Conservation (phyloP, 352 stramenopile genomes). For the Globisporangium carolinianum region DNA sequence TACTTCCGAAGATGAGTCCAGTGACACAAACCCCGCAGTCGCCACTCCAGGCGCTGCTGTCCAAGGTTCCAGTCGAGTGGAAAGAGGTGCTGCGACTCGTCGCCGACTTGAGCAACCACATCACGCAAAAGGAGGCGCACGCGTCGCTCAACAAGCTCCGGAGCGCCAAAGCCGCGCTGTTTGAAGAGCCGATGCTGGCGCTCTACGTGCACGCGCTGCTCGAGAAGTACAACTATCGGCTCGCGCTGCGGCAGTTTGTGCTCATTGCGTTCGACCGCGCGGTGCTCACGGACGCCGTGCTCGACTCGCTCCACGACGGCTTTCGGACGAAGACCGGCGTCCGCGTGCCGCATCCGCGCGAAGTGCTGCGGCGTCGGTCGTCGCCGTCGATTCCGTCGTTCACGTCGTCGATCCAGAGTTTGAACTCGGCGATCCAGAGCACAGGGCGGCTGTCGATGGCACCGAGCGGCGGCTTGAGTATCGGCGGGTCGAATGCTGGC, state of each 20-base stretch:
- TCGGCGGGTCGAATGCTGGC: conserved; percentile 1
- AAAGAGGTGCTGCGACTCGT: conserved; percentile 72
- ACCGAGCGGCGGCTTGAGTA: conserved; percentile 18
- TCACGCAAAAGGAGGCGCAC: conserved; percentile 86
- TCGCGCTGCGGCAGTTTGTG: conserved; percentile 82
- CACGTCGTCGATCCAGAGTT: conserved; percentile 74
- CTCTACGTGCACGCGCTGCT: conserved; percentile 79
- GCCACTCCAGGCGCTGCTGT: conserved; percentile 55
- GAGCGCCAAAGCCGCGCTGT: conserved; percentile 56
- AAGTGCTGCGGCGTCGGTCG: conserved; percentile 61
- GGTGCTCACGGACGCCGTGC: conserved; percentile 64
- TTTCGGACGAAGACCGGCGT: conserved; percentile 36
- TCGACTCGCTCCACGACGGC: conserved; percentile 54
- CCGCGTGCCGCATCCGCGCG: conserved; percentile 37
- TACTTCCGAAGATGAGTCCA: conserved; percentile 11
- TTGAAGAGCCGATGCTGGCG: conserved; percentile 78
- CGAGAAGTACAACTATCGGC: conserved; percentile 79
- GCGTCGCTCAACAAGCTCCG: conserved; percentile 80
- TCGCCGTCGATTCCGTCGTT: conserved; percentile 86
- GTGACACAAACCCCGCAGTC: conserved; percentile 58
- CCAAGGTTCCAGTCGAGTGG: conserved; percentile 69
- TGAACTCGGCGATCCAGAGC: conserved; percentile 72
- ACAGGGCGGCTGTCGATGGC: conserved; percentile 54
- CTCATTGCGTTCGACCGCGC: conserved; percentile 80
- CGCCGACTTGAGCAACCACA: conserved; percentile 84